phyloP scores from a whole-genome alignment of 148 eudicot species.

The Rhododendron ferrugineum region DNA sequence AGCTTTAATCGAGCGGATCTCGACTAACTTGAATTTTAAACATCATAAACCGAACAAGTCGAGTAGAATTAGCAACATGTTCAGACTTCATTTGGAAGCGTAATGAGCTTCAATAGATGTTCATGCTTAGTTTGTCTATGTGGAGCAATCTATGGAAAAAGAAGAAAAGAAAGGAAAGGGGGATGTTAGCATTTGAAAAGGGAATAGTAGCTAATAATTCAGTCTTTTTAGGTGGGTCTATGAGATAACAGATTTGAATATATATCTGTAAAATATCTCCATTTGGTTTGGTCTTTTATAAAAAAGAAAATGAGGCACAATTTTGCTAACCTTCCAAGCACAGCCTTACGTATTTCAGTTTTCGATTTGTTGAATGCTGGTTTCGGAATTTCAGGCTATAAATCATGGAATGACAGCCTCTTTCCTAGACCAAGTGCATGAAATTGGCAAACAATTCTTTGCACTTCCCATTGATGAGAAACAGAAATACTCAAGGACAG shows the following conservation, averaged over 20 bases:
- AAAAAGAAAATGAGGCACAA: neutral
- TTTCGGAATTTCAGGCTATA: conserved; percentile 27
- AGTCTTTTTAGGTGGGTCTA: neutral
- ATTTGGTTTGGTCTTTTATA: neutral
- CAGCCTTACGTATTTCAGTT: neutral
- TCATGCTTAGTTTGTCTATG: neutral
- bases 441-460: conserved; percentile 43
- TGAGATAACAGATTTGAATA: too few species aligned
- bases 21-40: too few species aligned
- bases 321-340: neutral
- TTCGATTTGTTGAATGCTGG: neutral
- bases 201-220: neutral
- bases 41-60: neutral
- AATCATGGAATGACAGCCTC: conserved; percentile 53
- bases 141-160: neutral
- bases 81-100: neutral
- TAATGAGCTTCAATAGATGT: neutral
- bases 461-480: conserved; percentile 54
- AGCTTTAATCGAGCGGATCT: neutral
- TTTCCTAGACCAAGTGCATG: conserved; percentile 46
- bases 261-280: neutral
- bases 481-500: conserved; percentile 25
- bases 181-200: neutral
- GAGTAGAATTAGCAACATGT: neutral
- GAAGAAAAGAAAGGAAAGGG: neutral